Percentiles rank a stretch among this genome's conserved stretches.
Evolutionary conservation across 2,329 filamentous ascomycete species (phyloP).

Genomic region (Byssoonygena ceratinophila): DNA sequence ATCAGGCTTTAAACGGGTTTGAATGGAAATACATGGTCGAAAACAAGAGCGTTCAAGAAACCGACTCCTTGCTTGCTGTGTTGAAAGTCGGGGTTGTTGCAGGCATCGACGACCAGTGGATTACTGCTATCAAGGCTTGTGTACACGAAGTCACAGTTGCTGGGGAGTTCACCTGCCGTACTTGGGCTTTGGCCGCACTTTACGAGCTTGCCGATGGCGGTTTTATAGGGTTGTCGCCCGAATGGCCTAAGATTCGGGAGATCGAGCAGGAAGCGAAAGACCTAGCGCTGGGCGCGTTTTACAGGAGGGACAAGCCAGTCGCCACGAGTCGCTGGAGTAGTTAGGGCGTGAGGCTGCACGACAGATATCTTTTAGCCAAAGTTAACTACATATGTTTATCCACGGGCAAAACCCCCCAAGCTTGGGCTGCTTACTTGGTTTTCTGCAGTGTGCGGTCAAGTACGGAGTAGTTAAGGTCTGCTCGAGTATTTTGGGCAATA

Average conservation of each 20-base stretch:
- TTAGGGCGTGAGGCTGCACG: too few relatives aligned
- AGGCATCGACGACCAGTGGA: constrained; percentile 13
- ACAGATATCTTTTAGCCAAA: too few relatives aligned
- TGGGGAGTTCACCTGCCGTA: constrained; percentile 14
- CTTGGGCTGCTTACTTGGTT: too few relatives aligned
- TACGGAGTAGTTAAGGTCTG: too few relatives aligned
- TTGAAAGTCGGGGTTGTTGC: constrained; percentile 14
- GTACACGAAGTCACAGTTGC: constrained; percentile 6
- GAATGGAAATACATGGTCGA: constrained; percentile 13
- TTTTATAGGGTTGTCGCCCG: constrained; percentile 12
- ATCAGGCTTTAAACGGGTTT: constrained; percentile 11
- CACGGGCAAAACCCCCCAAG: too few relatives aligned
- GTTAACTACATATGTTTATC: too few relatives aligned
- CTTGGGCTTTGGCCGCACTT: constrained; percentile 15
- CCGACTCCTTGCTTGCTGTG: constrained; percentile 6
- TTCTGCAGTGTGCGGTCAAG: too few relatives aligned
- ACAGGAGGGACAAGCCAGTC: too few relatives aligned
- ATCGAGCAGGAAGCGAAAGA: constrained; percentile 13
- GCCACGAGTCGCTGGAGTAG: too few relatives aligned
- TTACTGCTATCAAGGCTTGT: constrained; percentile 9
- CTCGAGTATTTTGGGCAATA: too few relatives aligned
- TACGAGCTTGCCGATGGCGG: constrained; percentile 14
- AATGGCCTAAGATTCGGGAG: constrained; percentile 8
- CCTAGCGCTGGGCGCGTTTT: too few relatives aligned
- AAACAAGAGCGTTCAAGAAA: constrained; percentile 3